These are phyloP conservation scores for Ophiosphaerella herpotricha DNA, from an alignment of 2,329 filamentous ascomycete genomes.

Conservation along the genomic window DNA sequence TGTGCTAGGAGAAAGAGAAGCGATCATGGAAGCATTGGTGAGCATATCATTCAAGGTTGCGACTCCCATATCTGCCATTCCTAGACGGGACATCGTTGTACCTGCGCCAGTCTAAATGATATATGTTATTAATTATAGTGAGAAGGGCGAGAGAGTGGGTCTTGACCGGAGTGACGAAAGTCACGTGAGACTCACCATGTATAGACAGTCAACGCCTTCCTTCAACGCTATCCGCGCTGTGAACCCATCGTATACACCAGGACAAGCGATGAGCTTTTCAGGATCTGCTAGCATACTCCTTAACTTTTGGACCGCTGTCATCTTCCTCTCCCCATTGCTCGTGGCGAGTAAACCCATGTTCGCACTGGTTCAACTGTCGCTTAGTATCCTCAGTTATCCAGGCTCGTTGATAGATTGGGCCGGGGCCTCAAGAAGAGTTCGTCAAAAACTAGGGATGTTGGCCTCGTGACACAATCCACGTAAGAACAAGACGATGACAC, in stretches of 20 bases:
- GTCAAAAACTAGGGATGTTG: neutral
- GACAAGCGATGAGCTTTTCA: constrained; percentile 57
- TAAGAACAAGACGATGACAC: constrained; percentile 2
- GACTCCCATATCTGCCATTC: constrained; percentile 67
- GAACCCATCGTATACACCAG: constrained; percentile 71
- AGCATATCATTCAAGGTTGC: constrained; percentile 67
- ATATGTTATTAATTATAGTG: neutral
- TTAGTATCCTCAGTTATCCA: too few relatives aligned
- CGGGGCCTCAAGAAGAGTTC: neutral
- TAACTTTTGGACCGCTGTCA: constrained; percentile 37
- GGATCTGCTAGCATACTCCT: constrained; percentile 37
- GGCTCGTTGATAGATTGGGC: neutral
- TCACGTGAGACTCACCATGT: constrained; percentile 60
- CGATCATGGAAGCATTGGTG: constrained; percentile 67
- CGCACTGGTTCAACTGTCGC: too few relatives aligned
- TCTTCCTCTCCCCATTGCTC: constrained; percentile 10
- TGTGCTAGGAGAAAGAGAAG: constrained; percentile 58
- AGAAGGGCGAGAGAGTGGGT: neutral
- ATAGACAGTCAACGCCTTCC: constrained; percentile 67
- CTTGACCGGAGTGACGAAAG: neutral
- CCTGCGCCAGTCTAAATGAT: constrained; percentile 63
- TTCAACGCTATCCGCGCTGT: constrained; percentile 66
- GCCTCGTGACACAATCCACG: neutral
- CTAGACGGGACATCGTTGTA: constrained; percentile 64
- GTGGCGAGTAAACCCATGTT: constrained; percentile 10